Evolutionary conservation across 768 basidiomycete genomes (phyloP).

Genomic region (Lactarius sp.): DNA sequence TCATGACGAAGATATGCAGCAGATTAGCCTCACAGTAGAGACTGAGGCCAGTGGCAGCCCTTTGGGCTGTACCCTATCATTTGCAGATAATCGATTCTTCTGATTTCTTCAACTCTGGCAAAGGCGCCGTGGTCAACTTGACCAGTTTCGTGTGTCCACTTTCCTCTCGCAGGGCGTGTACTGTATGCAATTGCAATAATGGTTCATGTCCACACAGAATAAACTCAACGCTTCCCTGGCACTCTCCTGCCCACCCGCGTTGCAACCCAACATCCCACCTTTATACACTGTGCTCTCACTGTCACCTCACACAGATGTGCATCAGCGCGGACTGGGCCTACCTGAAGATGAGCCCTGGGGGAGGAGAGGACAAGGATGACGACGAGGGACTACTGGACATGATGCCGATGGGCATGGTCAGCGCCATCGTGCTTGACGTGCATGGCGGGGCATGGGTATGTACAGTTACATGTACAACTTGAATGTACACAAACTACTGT

Average conservation of each 20-base stretch:
- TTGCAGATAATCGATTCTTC: conserved; percentile 61
- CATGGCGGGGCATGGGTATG: conserved; percentile 37
- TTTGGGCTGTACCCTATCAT: not conserved
- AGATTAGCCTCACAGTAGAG: not conserved
- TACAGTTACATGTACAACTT: too few relatives aligned
- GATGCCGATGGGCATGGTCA: conserved; percentile 74
- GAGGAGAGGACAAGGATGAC: conserved; percentile 25
- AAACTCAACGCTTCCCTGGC: conserved; percentile 80
- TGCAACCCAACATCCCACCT: conserved; percentile 53
- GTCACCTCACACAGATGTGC: conserved; percentile 59
- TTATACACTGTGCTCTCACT: conserved; percentile 58
- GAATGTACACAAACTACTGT: too few relatives aligned
- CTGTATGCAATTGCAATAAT: not conserved
- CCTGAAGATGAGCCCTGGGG: conserved; percentile 57
- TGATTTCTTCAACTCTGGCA: conserved; percentile 75
- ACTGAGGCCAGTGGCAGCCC: not conserved
- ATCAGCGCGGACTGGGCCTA: conserved; percentile 64
- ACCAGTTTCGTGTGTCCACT: conserved; percentile 61
- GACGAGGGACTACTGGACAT: conserved; percentile 42
- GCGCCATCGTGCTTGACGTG: conserved; percentile 74
- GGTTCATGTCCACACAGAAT: conserved; percentile 44
- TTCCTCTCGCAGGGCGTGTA: not conserved
- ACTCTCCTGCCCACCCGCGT: conserved; percentile 70
- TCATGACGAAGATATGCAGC: conserved; percentile 49
- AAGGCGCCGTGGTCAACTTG: conserved; percentile 78